Evolutionary conservation across 306 rosid species (phyloP), one percentile per base, ranked within the genome.

Genomic region (Canavalia gladiata): DNA sequence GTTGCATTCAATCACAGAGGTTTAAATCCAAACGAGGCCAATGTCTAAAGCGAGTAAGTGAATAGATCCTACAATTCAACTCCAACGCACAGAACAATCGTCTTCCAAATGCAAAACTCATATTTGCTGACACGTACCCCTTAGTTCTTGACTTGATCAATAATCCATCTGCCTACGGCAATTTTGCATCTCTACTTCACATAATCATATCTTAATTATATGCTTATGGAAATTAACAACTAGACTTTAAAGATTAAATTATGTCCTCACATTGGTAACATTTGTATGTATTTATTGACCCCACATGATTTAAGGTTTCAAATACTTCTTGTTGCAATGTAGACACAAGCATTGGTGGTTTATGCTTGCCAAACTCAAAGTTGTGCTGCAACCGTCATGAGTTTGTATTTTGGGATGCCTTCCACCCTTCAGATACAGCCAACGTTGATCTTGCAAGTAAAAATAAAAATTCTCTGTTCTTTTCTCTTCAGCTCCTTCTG

Each of bases 1-100:
- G 98, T n/a, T 94, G 98, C 84, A 92, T 94, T 83, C 97, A 97
- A 35, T 94, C 98, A 10, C 97, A 94, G 54, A 84, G 97, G 76
- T 95, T 90, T 64, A 94, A 92, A 74, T 92, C 98, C 55, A 91
- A 47, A 76, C 72, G 0, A 33, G 88, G 97, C 0, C 71, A 90
- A 83, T 94, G 98, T 88, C 84, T 94, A 34, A 85, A 78, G 70
- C 81, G 82, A 64, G 93, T 94, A 2, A 94, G 92, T 64, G 76
- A 82, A 76, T 87, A 87, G 88, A 73, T 87, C 18, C 42, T 43
- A 34, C 81, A 79, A 56, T 84, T 87, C 83, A 87, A 87, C 78
- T 86, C 91, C 46, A 81, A 64, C n/a, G 85, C 87, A 0, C 60
- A 92, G 68, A 89, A 91, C 75, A 69, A 64, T 13, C 86, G 74